Base-by-base conservation (phyloP, 139 green algal genomes). In the Chlamydomonas sp. region DNA sequence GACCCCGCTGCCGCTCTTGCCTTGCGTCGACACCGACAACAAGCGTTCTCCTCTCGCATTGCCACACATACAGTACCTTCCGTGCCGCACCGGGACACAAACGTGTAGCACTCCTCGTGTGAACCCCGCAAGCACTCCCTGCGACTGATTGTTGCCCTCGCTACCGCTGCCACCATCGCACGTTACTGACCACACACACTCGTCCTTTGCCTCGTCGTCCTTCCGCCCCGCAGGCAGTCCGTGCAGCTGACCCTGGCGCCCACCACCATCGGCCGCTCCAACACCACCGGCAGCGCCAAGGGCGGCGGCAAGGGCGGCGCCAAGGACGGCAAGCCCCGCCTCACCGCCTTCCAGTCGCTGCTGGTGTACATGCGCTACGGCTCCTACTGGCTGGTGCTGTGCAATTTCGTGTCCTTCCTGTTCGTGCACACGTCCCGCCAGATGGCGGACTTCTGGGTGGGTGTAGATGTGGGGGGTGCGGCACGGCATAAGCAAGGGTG, bases 351-450 rank as follows among this genome's bases (percentile, higher is more conserved):
- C n/a, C 7, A 80, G 58, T 81, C 84, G 66, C 63, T 78, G 18
- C n/a, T 92, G 31, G 89, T 93, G 78, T 74, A 89, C 78, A 75
- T 72, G 74, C 90, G 85, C 73, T 79, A 89, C 60, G 90, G 89
- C 61, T 58, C 85, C 76, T 75, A 87, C 58, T 74, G 64, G 58
- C 59, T 92, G 63, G 90, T 93, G 68, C 18, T 79, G 63, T n/a
- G 77, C 68, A 91, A 77, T 69, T 79, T 93, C 77, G 80, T 94
- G 61, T 92, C 90, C 86, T 94, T 94, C 90, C 86, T 95, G 15
- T 63, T 82, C 12, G 84, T 88, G 59, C 93, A 95, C 87, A 85
- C 84, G 74, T 89, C 76, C 78, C 91, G 93, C 81, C 93, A 85
- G 82, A 31, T 77, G 5, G 80, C 84, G n/a, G 81, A 88, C 82